Conservation (phyloP, 306 rosid species). For the Cucumis melo region DNA sequence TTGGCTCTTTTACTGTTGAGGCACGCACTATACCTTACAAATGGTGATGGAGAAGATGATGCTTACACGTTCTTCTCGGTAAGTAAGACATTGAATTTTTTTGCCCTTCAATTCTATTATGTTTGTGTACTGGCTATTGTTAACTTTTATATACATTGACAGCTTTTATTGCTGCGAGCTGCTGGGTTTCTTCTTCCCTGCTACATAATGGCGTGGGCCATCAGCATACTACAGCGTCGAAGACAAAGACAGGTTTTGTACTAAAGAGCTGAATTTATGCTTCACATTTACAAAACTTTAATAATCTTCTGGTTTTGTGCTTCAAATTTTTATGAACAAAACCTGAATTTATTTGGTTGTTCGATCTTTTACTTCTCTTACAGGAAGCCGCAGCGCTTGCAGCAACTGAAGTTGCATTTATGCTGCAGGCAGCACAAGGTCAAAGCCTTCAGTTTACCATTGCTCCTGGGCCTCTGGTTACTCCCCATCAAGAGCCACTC, state of each 20-base stretch:
- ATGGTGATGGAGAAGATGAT: conserved; percentile 51
- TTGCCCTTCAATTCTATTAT: background rate
- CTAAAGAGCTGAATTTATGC: background rate
- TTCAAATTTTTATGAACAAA: background rate
- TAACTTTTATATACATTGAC: background rate
- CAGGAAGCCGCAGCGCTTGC: conserved; percentile 98
- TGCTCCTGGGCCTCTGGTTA: conserved; percentile 47
- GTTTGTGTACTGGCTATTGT: background rate
- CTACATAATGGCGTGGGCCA: conserved; percentile 99
- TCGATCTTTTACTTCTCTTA: background rate
- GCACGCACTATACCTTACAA: conserved; percentile 67
- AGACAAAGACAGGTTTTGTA: conserved; percentile 76
- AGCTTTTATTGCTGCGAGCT: conserved; percentile 74
- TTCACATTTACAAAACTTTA: background rate
- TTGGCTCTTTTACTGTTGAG: conserved; percentile 89
- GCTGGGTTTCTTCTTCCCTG: conserved; percentile 97
- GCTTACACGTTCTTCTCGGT: conserved; percentile 72
- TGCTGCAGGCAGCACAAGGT: conserved; percentile 78
- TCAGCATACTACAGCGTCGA: conserved; percentile 90
- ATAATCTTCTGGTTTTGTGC: background rate
- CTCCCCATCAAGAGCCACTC: conserved; percentile 46
- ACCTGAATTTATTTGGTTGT: background rate
- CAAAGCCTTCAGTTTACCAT: conserved; percentile 70
- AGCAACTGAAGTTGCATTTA: conserved; percentile 92
- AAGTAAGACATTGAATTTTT: conserved; percentile 14